A percentile compares a stretch with the other conserved stretches of the same genome.
Conservation (phyloP, 768 basidiomycete genomes). For the Coprinellus aureogranulatus region DNA sequence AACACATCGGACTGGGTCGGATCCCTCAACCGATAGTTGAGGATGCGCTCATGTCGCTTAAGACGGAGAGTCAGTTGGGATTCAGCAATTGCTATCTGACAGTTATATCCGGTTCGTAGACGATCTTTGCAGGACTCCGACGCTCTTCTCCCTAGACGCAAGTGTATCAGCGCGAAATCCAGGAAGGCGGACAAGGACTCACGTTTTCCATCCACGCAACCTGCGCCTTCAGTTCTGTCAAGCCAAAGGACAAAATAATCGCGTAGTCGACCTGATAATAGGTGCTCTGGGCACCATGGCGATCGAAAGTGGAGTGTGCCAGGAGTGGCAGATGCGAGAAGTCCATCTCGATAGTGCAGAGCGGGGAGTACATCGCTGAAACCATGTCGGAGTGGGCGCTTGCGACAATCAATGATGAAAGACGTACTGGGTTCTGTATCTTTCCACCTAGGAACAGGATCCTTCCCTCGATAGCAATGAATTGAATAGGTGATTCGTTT, state of each 20-base stretch:
- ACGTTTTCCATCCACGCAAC: constrained; percentile 46
- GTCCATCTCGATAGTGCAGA: constrained; percentile 22
- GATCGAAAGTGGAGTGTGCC: neutral
- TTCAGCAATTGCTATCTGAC: too few relatives aligned
- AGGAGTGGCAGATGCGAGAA: constrained; percentile 8
- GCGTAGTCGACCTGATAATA: constrained; percentile 37
- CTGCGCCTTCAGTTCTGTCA: constrained; percentile 54
- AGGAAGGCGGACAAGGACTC: neutral
- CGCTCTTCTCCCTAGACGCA: neutral
- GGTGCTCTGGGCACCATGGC: neutral
- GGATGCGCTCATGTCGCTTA: too few relatives aligned
- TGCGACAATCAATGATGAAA: neutral
- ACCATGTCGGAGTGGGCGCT: too few relatives aligned
- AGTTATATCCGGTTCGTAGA: neutral
- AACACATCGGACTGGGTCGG: too few relatives aligned
- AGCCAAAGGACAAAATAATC: constrained; percentile 49
- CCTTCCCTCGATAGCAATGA: constrained; percentile 19
- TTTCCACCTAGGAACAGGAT: constrained; percentile 16
- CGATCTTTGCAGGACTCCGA: neutral
- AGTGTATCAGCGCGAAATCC: neutral
- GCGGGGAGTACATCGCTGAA: constrained; percentile 15
- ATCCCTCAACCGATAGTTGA: too few relatives aligned
- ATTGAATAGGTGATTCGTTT: constrained; percentile 8
- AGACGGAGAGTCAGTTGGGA: too few relatives aligned
- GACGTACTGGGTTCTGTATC: constrained; percentile 20